A percentile compares a stretch with the other conserved stretches of the same genome.
phyloP scores from a whole-genome alignment of 2,329 filamentous ascomycete species.

The Aspergillus fischeri region DNA sequence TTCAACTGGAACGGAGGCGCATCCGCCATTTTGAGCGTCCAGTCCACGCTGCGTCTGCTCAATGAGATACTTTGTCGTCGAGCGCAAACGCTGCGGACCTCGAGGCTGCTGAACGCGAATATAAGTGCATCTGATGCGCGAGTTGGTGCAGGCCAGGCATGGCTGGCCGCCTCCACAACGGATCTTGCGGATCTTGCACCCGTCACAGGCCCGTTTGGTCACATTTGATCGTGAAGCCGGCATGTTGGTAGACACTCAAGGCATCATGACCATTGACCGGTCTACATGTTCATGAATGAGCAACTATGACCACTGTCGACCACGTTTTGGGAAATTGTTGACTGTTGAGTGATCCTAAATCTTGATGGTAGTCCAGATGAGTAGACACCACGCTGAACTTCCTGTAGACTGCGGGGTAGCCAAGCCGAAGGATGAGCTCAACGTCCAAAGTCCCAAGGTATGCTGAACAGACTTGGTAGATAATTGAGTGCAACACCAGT shows the following conservation, averaged over 20 bases:
- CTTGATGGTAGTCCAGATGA: neutral
- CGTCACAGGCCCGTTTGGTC: conserved; percentile 47
- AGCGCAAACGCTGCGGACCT: conserved; percentile 43
- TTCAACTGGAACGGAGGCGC: neutral
- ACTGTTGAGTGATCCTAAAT: too few relatives aligned
- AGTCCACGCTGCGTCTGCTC: conserved; percentile 14
- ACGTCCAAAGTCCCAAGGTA: too few relatives aligned
- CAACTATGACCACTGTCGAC: neutral
- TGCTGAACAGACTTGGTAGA: neutral
- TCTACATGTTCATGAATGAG: neutral
- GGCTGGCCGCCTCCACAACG: conserved; percentile 48
- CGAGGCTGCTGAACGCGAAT: conserved; percentile 42
- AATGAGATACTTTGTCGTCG: conserved; percentile 19
- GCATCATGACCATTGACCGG: neutral
- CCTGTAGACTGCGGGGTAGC: neutral
- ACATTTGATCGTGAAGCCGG: conserved; percentile 10
- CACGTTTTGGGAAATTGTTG: too few relatives aligned
- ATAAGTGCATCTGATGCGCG: conserved; percentile 50
- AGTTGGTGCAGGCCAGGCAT: conserved; percentile 44
- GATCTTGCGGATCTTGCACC: conserved; percentile 52
- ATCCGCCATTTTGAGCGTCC: neutral
- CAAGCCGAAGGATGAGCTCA: neutral
- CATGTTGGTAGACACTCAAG: conserved; percentile 4
- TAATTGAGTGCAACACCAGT: neutral
- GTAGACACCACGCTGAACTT: neutral